Evolutionary conservation across 805 yeast genomes (phyloP).

Genomic region (Cyberlindnera galapagoensis): DNA sequence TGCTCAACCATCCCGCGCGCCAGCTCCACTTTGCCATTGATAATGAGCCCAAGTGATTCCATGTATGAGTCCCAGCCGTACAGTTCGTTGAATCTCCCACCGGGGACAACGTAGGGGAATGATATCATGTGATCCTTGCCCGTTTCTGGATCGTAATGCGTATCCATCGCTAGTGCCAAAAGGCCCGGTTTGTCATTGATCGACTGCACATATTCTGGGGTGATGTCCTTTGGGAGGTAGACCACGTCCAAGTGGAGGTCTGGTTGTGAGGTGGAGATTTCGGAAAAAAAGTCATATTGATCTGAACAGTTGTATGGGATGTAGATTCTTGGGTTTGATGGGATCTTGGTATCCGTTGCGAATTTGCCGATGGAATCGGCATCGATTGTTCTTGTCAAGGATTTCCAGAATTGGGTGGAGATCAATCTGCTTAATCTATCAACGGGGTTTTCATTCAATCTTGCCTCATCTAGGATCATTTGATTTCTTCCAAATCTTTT

Average conservation of each 20-base stretch:
- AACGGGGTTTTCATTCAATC: constrained; percentile 86
- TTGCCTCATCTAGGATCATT: constrained; percentile 73
- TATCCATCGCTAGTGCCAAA: constrained; percentile 69
- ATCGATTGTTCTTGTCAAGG: constrained; percentile 66
- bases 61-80: constrained; percentile 99
- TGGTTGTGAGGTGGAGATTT: constrained; percentile 49
- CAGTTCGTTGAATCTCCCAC: constrained; percentile 93
- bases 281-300: constrained; percentile 61
- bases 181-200: constrained; percentile 81
- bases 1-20: constrained; percentile 90
- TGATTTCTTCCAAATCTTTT: constrained; percentile 71
- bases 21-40: constrained; percentile 56
- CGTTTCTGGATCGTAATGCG: constrained; percentile 40
- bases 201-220: constrained; percentile 71
- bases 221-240: constrained; percentile 66
- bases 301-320: constrained; percentile 64
- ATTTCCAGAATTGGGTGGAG: constrained; percentile 72
- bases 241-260: constrained; percentile 62
- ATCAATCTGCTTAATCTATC: constrained; percentile 68
- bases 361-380: constrained; percentile 55
- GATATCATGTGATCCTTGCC: constrained; percentile 50
- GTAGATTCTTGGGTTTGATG: constrained; percentile 68
- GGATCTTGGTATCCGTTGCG: constrained; percentile 74
- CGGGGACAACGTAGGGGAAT: constrained; percentile 90
- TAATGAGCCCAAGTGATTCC: constrained; percentile 76